phyloP scores from a whole-genome alignment of 257 asterid genomes.

The Solanum sejunctum region DNA sequence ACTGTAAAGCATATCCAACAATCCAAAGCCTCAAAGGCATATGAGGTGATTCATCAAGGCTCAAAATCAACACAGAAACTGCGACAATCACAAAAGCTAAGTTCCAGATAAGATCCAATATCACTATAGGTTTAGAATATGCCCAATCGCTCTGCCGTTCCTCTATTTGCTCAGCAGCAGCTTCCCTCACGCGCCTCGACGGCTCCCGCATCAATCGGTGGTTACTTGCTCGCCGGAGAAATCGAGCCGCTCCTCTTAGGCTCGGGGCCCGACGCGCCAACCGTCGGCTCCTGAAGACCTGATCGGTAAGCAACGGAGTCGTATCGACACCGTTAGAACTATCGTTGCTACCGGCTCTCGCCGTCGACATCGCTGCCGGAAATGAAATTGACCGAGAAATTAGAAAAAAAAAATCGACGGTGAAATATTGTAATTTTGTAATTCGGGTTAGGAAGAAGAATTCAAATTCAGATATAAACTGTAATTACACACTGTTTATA shows the following conservation, averaged over 20 bases:
- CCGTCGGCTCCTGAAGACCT: slow-evolving; percentile 40
- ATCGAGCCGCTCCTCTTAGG: slow-evolving; percentile 40
- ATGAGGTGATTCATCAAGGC: slow-evolving; percentile 23
- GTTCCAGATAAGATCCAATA: slow-evolving; percentile 75
- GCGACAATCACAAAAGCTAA: slow-evolving; percentile 48
- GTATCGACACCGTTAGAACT: slow-evolving; percentile 15
- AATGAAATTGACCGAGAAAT: background rate
- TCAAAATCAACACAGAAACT: slow-evolving; percentile 21
- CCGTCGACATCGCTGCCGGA: slow-evolving; percentile 15
- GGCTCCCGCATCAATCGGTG: slow-evolving; percentile 36
- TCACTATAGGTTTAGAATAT: slow-evolving; percentile 75
- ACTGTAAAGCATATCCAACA: slow-evolving; percentile 32
- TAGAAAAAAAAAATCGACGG: background rate
- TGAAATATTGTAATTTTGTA: background rate
- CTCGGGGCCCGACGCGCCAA: slow-evolving; percentile 49
- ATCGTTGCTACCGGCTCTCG: slow-evolving; percentile 1
- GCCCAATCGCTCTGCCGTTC: slow-evolving; percentile 93
- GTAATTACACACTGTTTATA: background rate
- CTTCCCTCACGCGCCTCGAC: slow-evolving; percentile 34
- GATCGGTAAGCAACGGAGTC: slow-evolving; percentile 49
- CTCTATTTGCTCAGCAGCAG: slow-evolving; percentile 54
- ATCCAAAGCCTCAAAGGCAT: slow-evolving; percentile 37
- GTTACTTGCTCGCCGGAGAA: slow-evolving; percentile 36
- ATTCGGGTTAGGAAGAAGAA: background rate
- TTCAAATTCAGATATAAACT: background rate